Evolutionary conservation across 202 grass and related monocot genomes (phyloP).

Genomic region (Dendrocalamus latiflorus): DNA sequence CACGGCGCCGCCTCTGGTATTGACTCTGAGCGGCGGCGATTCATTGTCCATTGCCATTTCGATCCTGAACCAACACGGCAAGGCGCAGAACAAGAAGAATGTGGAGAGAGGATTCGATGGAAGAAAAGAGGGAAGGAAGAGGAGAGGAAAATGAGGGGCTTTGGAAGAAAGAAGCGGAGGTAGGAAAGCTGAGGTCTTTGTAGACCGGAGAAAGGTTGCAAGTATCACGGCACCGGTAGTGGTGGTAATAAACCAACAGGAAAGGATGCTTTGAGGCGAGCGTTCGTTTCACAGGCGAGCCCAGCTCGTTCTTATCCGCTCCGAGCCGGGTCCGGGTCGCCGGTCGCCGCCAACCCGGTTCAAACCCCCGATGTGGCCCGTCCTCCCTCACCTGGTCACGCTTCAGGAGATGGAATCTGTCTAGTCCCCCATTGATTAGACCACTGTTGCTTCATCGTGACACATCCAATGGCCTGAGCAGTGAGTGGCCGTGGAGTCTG

Average conservation of each 20-base stretch:
- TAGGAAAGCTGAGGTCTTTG: conserved; percentile 49
- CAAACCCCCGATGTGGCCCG: background rate
- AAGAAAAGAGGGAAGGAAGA: background rate
- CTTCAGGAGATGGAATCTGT: conserved; percentile 1
- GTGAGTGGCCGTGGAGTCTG: background rate
- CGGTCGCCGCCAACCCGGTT: background rate
- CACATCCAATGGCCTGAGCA: background rate
- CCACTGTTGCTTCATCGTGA: background rate
- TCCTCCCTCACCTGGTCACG: background rate
- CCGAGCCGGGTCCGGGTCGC: background rate
- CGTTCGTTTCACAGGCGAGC: background rate
- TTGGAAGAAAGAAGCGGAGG: conserved; percentile 22
- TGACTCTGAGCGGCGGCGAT: conserved; percentile 53
- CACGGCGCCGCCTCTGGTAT: conserved; percentile 47
- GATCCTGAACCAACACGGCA: background rate
- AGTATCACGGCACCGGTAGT: conserved; percentile 25
- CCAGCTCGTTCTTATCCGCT: conserved; percentile 45
- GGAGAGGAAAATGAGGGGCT: background rate
- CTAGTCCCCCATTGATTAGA: background rate
- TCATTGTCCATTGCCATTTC: conserved; percentile 59
- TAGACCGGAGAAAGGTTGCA: conserved; percentile 32
- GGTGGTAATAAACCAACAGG: conserved; percentile 21
- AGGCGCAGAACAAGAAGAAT: background rate
- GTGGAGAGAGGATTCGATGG: background rate
- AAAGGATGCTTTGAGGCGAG: conserved; percentile 12